phyloP scores from a whole-genome alignment of 176 grass and related monocot genomes.

The Carex parvula region DNA sequence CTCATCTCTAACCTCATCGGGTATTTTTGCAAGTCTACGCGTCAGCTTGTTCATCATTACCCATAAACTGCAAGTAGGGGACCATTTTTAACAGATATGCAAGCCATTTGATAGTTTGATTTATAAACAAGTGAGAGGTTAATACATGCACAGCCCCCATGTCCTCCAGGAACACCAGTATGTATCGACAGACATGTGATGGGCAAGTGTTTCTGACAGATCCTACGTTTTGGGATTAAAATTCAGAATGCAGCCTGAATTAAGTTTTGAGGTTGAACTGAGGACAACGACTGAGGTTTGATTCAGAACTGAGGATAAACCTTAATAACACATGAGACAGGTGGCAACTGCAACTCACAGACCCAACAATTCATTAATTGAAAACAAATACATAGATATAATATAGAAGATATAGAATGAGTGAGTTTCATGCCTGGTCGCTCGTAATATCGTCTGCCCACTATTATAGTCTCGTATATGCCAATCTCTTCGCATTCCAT shows the following conservation, averaged over 20 bases:
- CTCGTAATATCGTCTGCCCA: constrained; percentile 69
- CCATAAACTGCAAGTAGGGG: constrained; percentile 61
- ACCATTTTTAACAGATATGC: constrained; percentile 12
- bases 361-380: neutral
- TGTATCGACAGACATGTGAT: neutral
- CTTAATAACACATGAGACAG: neutral
- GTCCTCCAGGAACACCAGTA: neutral
- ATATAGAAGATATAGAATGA: neutral
- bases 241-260: neutral
- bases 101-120: neutral
- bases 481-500: constrained; percentile 95
- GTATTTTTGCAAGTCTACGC: constrained; percentile 83
- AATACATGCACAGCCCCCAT: neutral
- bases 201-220: neutral
- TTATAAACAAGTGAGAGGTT: neutral
- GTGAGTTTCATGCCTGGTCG: constrained; percentile 47
- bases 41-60: constrained; percentile 98
- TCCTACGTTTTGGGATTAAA: neutral
- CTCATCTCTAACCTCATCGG: constrained; percentile 81
- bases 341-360: neutral
- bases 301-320: neutral
- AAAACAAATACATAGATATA: neutral
- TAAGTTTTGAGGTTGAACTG: neutral
- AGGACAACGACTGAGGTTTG: neutral
- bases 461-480: constrained; percentile 74